Base-by-base conservation (phyloP, 768 basidiomycete species). In the Royoungia palumana region DNA sequence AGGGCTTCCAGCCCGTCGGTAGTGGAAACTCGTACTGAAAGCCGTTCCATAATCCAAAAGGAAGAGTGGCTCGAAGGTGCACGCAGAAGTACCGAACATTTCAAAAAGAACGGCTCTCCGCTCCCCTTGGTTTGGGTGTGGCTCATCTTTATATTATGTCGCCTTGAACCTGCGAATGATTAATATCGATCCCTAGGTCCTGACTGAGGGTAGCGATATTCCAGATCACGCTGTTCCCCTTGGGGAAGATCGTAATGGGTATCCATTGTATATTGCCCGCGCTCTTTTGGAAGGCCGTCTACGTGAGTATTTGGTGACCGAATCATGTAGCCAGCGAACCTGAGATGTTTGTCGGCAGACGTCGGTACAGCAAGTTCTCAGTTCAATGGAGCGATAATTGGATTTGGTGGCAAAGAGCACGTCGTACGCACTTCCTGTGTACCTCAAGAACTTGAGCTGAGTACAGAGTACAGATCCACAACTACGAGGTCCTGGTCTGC, bases 401-500 rank as follows among this genome's bases (percentile, higher is more conserved):
- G 61, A 21, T 71, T 53, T 46, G 64, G 63, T 19, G 71, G 71
- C 6, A 70, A 57, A 45, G 70, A 71, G 42, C 62, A 59, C 48
- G 57, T 60, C 2, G 70, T 71, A 53, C 22, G 60, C 27, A 17
- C 34, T 19, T 37, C 10, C 19, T n/a, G 35, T 45, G n/a, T 28
- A 8, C 17, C 12, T 4, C 5, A 3, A 13, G 27, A 24, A 30
- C 40, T 19, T 7, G 38, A 8, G 27, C 39, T 54, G 4, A 56
- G 6, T 3, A 45, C 32, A 46, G 40, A 21, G 20, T 6, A 4
- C 41, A 71, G 70, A 57, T 71, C 21, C 20, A 50, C 40, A 42
- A 60, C 30, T 71, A 67, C 24, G 70, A 71, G 43, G 64, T 71
- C 30, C 65, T 70, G 6, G 70, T 72, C 5, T 67, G 67, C 41